Evolutionary conservation across 2,329 filamentous ascomycete species (phyloP), one percentile per base, ranked within the genome.

Genomic region (Paecilomyces sp.): DNA sequence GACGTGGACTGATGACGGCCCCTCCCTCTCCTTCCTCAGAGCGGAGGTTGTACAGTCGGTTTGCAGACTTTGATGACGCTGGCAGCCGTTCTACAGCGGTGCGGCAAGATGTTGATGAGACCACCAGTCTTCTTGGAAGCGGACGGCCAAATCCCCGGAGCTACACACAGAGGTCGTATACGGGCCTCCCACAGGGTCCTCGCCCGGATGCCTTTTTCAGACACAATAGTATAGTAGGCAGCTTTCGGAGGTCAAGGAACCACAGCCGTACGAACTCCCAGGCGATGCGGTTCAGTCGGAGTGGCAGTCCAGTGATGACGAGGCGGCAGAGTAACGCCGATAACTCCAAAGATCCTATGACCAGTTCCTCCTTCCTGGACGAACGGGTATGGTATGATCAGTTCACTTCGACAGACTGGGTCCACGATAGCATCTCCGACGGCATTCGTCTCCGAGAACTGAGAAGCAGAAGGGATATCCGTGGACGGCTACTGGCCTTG

Each of bases 361-460:
- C 87, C 68, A 78, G 81, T 34, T 87, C 85, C 3, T 76, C 89
- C 9, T 88, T 86, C 66, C 80, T 88, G 56, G 90, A 97, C 70
- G 92, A 97, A 66, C 87, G 94, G 61, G 89, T 95, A 9, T 97
- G 94, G 94, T 97, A 97, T 76, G 94, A 99, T 79, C 94, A 99
- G 76, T 96, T 96, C 70, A 96, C 92, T 5, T 96, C 91, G 6
- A 97, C 91, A 58, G 93, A 99, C 74, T 99, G 94, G 94, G 92
- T 99, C 0, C 93, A 96, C 72, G 94, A 99, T 75, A 92, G 89
- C 73, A 97, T 99, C 66, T 91, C 92, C 68, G 94, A 97, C 76
- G 91, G 92, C 9, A 91, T 92, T 68, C 89, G 94, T 28, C 86
- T 95, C 56, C 94, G 95, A 73, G 87, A 87, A 57, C 82, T 99